Evolutionary conservation across 2,329 filamentous ascomycete genomes (phyloP).

Genomic region (Trichoderma atrobrunneum): DNA sequence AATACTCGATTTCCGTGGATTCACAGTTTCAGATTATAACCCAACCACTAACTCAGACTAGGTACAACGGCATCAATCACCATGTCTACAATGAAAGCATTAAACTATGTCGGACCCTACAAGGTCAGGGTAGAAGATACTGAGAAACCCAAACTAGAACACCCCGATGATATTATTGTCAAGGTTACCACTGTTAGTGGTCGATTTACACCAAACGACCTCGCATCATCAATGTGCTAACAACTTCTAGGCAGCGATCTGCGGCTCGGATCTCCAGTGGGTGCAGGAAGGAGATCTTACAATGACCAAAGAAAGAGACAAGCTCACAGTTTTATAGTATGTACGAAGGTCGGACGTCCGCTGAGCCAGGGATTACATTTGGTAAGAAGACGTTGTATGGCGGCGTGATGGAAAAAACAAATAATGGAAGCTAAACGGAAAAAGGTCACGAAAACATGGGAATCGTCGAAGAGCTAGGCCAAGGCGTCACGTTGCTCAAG

Average conservation of each 20-base stretch:
- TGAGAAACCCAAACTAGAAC: neutral
- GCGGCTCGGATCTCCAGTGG: neutral
- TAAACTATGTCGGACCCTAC: neutral
- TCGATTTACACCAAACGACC: neutral
- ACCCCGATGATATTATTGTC: neutral
- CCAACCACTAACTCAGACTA: neutral
- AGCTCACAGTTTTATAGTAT: neutral
- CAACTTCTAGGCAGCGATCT: neutral
- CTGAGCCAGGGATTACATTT: neutral
- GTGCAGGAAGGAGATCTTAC: neutral
- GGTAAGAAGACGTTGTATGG: neutral
- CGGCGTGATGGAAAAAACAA: neutral
- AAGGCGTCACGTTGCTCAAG: neutral
- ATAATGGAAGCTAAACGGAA: neutral
- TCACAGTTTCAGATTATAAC: neutral
- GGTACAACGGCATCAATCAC: neutral
- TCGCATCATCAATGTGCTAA: neutral
- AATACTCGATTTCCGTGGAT: neutral
- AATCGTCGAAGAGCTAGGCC: neutral
- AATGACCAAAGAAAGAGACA: neutral
- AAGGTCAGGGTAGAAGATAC: neutral
- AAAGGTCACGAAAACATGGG: neutral
- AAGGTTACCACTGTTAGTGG: neutral
- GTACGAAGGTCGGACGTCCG: neutral
- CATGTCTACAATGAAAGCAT: neutral